Conservation (phyloP, 108 stramenopile species). For the Conticribra guillardii region DNA sequence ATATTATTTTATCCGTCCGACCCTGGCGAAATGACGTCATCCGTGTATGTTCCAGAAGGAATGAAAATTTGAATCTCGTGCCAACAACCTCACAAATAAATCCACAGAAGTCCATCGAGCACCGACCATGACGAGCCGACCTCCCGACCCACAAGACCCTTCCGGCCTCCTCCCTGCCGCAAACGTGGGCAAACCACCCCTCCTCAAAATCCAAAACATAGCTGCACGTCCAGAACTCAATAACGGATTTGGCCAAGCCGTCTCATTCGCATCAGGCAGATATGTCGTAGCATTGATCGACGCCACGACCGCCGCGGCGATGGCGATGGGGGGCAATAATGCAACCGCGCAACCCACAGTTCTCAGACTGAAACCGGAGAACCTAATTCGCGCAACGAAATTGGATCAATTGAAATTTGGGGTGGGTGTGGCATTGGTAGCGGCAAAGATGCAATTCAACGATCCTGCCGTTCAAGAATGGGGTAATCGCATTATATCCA, state of each 20-base stretch:
- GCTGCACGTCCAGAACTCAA: slow-evolving; percentile 41
- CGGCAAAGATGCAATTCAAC: slow-evolving; percentile 14
- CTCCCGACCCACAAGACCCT: no score
- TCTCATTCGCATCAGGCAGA: slow-evolving; percentile 33
- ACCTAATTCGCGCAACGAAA: slow-evolving; percentile 26
- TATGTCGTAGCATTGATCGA: slow-evolving; percentile 43
- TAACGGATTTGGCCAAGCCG: slow-evolving; percentile 32
- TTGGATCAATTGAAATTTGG: slow-evolving; percentile 44
- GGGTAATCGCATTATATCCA: slow-evolving; percentile 21
- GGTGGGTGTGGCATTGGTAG: slow-evolving; percentile 19
- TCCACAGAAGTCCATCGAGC: no score
- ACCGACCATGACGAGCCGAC: no score
- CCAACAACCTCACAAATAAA: no score
- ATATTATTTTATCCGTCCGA: no score
- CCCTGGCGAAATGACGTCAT: no score
- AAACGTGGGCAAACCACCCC: slow-evolving; percentile 34
- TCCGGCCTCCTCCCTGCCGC: slow-evolving; percentile 35
- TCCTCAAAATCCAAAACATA: slow-evolving; percentile 44
- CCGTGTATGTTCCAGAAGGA: no score
- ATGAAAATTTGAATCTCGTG: no score
- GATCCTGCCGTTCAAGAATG: slow-evolving; percentile 9
- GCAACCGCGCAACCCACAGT: slow-evolving; percentile 17
- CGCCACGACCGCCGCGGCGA: slow-evolving; percentile 22
- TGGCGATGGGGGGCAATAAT: background rate
- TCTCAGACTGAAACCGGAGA: slow-evolving; percentile 40